Evolutionary conservation across 352 stramenopile species (phyloP).

Genomic region (Pythium rishiriense): DNA sequence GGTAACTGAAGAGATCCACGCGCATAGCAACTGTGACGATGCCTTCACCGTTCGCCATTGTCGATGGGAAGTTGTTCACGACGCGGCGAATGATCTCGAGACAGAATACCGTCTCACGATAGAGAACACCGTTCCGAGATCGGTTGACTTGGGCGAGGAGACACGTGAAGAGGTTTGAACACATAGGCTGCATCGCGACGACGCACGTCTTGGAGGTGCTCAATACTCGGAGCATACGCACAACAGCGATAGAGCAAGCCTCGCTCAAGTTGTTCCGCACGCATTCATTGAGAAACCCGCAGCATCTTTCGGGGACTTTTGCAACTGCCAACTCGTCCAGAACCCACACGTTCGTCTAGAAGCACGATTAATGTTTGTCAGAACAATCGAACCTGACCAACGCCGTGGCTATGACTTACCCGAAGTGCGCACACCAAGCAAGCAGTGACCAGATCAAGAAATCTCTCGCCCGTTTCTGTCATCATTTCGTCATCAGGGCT

Average conservation of each 20-base stretch:
- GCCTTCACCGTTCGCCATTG: conserved; percentile 56
- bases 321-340: conserved; percentile 51
- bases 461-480: conserved; percentile 59
- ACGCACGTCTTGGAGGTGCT: conserved; percentile 59
- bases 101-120: conserved; percentile 64
- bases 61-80: conserved; percentile 65
- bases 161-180: conserved; percentile 55
- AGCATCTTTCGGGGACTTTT: conserved; percentile 69
- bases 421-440: conserved; percentile 75
- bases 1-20: conserved; percentile 67
- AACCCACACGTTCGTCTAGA: conserved; percentile 65
- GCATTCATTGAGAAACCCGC: conserved; percentile 63
- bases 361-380: background rate
- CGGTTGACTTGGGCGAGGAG: conserved; percentile 56
- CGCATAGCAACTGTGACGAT: conserved; percentile 77
- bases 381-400: background rate
- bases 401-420: conserved; percentile 33
- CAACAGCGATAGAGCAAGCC: conserved; percentile 57
- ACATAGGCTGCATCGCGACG: conserved; percentile 52
- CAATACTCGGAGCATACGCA: conserved; percentile 71
- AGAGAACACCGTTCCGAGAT: conserved; percentile 46
- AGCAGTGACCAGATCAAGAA: conserved; percentile 76
- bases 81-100: conserved; percentile 80
- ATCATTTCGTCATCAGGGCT: conserved; percentile 64
- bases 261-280: conserved; percentile 64